phyloP scores from a whole-genome alignment of 495 filamentous ascomycete genomes.

The Neurospora sp. region DNA sequence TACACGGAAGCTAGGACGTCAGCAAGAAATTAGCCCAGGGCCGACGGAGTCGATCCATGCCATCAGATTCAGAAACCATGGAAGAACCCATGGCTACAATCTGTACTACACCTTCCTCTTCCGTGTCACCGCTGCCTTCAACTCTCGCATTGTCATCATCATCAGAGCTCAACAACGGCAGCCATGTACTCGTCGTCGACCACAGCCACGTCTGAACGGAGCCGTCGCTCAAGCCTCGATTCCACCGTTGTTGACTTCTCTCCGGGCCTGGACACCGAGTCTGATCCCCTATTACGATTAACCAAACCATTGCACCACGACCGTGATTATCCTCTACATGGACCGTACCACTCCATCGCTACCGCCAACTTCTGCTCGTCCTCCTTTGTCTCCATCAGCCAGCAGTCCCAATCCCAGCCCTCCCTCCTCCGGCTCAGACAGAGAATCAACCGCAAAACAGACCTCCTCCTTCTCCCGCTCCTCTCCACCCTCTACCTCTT shows the following conservation, averaged over 20 bases:
- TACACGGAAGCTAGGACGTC: neutral
- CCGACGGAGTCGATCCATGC: neutral
- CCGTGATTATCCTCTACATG: neutral
- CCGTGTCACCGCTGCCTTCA: neutral
- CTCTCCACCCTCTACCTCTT: slow-evolving; percentile 30
- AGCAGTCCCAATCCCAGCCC: too few species aligned
- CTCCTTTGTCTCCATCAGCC: neutral
- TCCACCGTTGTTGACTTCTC: neutral
- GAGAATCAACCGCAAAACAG: slow-evolving; percentile 24
- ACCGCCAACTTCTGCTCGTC: neutral
- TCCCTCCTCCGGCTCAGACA: neutral
- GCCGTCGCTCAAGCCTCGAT: neutral
- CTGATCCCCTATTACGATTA: neutral
- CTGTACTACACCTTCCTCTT: neutral
- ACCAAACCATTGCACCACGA: neutral
- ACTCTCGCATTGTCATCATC: neutral
- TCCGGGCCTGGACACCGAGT: neutral
- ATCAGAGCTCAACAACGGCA: neutral
- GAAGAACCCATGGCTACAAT: neutral
- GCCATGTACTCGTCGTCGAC: neutral
- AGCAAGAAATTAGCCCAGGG: neutral
- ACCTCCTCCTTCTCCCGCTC: slow-evolving; percentile 25
- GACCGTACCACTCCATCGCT: neutral
- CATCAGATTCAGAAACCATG: neutral
- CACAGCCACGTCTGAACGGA: neutral